Percentiles rank a stretch among this genome's conserved stretches.
phyloP scores from a whole-genome alignment of 192 early-diverging fungal genomes.

The Jimgerdemannia lactiflua region DNA sequence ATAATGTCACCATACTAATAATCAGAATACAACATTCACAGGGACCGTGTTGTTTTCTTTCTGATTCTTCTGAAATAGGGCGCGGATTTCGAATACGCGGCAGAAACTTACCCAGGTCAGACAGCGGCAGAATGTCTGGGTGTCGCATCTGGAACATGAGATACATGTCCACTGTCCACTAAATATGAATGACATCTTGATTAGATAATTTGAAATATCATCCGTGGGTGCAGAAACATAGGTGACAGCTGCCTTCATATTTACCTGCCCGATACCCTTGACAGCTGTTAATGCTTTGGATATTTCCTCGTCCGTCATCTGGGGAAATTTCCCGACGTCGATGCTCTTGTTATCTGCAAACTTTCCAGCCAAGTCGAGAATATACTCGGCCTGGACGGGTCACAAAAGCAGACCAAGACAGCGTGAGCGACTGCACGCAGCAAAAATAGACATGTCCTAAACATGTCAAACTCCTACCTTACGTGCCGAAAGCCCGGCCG shows the following conservation, averaged over 20 bases:
- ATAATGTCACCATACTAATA: neutral
- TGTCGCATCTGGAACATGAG: constrained; percentile 70
- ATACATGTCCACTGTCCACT: constrained; percentile 75
- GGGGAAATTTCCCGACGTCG: constrained; percentile 33
- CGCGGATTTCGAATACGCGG: neutral
- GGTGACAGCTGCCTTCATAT: neutral
- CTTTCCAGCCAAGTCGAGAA: constrained; percentile 56
- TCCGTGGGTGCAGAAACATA: too few relatives aligned
- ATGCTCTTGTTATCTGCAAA: constrained; percentile 52
- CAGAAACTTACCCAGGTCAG: constrained; percentile 39
- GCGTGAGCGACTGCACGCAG: neutral
- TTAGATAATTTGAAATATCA: too few relatives aligned
- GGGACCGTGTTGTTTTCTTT: too few relatives aligned
- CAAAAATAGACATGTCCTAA: constrained; percentile 5
- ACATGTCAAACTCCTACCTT: constrained; percentile 40
- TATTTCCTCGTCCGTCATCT: constrained; percentile 55
- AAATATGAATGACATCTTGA: neutral
- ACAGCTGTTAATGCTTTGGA: constrained; percentile 50
- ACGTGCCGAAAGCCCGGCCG: constrained; percentile 39
- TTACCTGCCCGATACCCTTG: constrained; percentile 62
- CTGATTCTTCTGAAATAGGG: too few relatives aligned
- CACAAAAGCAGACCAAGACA: neutral
- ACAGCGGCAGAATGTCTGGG: constrained; percentile 65
- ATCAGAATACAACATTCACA: too few relatives aligned
- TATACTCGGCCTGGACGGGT: constrained; percentile 56